Base-by-base conservation (phyloP, 768 basidiomycete species). In the Pholiota microspora region DNA sequence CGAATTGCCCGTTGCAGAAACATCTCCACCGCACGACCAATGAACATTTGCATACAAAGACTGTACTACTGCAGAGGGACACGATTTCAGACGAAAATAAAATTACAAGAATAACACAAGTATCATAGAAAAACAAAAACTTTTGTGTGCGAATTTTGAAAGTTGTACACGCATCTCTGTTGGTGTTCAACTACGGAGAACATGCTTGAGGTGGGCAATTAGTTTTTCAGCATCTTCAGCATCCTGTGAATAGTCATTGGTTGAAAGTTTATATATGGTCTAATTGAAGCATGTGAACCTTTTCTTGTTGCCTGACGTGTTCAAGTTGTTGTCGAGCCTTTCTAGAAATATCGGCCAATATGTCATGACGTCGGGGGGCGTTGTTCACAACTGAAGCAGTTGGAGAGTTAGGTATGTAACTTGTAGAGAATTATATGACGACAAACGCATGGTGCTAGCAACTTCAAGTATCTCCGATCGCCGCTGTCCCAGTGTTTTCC, bases 1-100 rank as follows among this genome's bases (percentile, higher is more conserved):
- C 10, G 93, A 98, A 42, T 21, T 42, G 63, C 72, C 95, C n/a
- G 47, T 61, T 8, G 58, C 62, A 6, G 65, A 55, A 23, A 56
- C 58, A 49, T 23, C 31, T 21, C 46, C 45, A 24, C 10, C 21
- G 12, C 45, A 49, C 15, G 42, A 31, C 21, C 52, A 32, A 12
- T 27, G 15, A 12, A 12, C 6, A 31, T 6, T 31, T 6, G 29
- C 29, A 31, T 6, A 31, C 12, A 31, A 31, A 31, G 12, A 6
- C 7, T 31, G 7, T 31, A 31, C 12, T 31, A 6, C 29, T 6
- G 29, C n/a, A n/a, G n/a, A n/a, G n/a, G n/a, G n/a, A n/a, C n/a
- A n/a, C n/a, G n/a, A n/a, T n/a, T n/a, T n/a, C n/a, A n/a, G n/a
- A n/a, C n/a, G n/a, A n/a, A n/a, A n/a, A n/a, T n/a, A n/a, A n/a